Base-by-base conservation (phyloP, 176 grass and related monocot species). In the Avena atlantica region DNA sequence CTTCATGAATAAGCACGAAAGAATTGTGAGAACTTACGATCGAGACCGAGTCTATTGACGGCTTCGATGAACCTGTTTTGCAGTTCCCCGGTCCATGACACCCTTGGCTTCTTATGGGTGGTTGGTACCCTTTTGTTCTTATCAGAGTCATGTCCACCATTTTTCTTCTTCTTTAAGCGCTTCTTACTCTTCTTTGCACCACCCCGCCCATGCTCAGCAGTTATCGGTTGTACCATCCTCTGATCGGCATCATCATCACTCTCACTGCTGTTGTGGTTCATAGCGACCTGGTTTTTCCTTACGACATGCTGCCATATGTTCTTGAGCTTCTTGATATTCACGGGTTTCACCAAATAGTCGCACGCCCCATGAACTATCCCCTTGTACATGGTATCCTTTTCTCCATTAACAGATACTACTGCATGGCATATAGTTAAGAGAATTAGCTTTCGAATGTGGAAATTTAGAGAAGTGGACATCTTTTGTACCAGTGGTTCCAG, bases 291-390 rank as follows among this genome's bases (percentile, higher is more conserved):
- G 29, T 19, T 83, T 20, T 23, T 83, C 74, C 82, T 76, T 34
- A 62, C 27, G 4, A 89, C 91, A 49, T 95, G 95, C 23, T 87
- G 79, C 93, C 92, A 94, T 51, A 97, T 81, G 37, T 89, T 86
- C n/a, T 19, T 93, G 4, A 94, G 36, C 9, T 94, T 82, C 25
- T 97, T 82, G 5, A 20, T 3, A 40, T 8, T 19, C 52, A 78
- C 76, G 1, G 76, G 76, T 36, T 78, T 58, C 10, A 59, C 17
- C 17, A 78, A 12, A 40, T 59, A 59, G 76, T 78, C 53, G 12
- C 31, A 78, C 0, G 19, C 76, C 27, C 53, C 76, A 59, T 78
- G 76, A 21, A 1, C 57, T 78, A 59, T 59, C 53, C 76, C 76
- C 31, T 78, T 58, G 80, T 3, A 6, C 31, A 93, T 84, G 19